Percentiles rank a stretch among this genome's conserved stretches.
phyloP scores from a whole-genome alignment of 352 stramenopile genomes.

The Pythium scleroteichum region DNA sequence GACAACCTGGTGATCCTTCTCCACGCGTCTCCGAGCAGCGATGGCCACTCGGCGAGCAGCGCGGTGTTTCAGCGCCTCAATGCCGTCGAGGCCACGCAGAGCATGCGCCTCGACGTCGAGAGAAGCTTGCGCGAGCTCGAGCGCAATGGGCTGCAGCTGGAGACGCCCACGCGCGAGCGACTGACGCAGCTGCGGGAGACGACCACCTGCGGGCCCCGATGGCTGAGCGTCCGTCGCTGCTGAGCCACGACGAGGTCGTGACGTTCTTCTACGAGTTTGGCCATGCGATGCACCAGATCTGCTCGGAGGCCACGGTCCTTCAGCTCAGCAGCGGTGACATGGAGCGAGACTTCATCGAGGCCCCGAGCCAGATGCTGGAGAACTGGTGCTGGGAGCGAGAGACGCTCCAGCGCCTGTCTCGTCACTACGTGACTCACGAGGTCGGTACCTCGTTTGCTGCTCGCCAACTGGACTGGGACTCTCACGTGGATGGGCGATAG shows the following conservation, averaged over 20 bases:
- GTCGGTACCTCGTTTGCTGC: conserved; percentile 20
- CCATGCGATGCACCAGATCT: conserved; percentile 91
- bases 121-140: conserved; percentile 81
- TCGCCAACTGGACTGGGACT: no score
- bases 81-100: conserved; percentile 75
- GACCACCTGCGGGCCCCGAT: conserved; percentile 48
- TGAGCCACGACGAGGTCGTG: conserved; percentile 85
- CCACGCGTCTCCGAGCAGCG: conserved; percentile 68
- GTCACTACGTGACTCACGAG: conserved; percentile 78
- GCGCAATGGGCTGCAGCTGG: conserved; percentile 81
- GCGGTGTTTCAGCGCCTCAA: conserved; percentile 18
- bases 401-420: conserved; percentile 83
- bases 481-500: conserved; percentile 41
- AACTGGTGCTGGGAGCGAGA: conserved; percentile 92
- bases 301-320: conserved; percentile 77
- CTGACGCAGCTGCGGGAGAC: conserved; percentile 63
- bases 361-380: conserved; percentile 91
- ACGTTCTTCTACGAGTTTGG: conserved; percentile 91
- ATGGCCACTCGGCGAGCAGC: conserved; percentile 76
- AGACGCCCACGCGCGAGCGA: conserved; percentile 37
- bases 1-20: conserved; percentile 86
- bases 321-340: conserved; percentile 74
- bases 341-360: conserved; percentile 89
- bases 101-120: conserved; percentile 81
- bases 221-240: conserved; percentile 71